phyloP scores from a whole-genome alignment of 2,329 filamentous ascomycete genomes.

The Ophiostoma sp. region DNA sequence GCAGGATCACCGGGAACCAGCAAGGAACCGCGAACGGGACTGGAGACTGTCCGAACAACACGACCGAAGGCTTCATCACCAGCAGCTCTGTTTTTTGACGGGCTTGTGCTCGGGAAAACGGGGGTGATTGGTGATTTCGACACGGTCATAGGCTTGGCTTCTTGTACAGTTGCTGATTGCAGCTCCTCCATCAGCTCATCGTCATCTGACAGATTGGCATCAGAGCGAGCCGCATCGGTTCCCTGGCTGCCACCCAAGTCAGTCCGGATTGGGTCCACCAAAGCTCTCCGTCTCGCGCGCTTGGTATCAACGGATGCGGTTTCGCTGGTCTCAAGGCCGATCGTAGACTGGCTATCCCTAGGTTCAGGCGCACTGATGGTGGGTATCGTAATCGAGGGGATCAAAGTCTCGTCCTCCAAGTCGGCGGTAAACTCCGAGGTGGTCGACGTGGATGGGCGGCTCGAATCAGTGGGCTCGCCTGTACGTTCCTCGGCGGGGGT shows the following conservation, averaged over 20 bases:
- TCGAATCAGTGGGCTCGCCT: background rate
- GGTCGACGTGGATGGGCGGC: conserved; percentile 1
- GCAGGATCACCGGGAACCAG: conserved; percentile 49
- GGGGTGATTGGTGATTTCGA: conserved; percentile 80
- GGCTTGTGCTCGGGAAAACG: conserved; percentile 49
- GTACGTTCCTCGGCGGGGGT: background rate
- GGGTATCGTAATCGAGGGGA: background rate
- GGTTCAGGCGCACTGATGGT: conserved; percentile 10
- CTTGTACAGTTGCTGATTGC: conserved; percentile 75
- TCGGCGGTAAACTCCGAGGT: conserved; percentile 26
- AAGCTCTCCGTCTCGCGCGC: conserved; percentile 39
- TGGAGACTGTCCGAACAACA: conserved; percentile 52
- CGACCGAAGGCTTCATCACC: conserved; percentile 29
- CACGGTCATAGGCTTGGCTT: conserved; percentile 78
- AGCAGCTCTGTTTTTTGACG: conserved; percentile 30
- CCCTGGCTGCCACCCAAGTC: background rate
- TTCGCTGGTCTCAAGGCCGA: conserved; percentile 28
- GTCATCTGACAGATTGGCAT: conserved; percentile 63
- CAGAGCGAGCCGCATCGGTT: conserved; percentile 32
- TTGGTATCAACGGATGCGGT: conserved; percentile 35
- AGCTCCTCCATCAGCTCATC: conserved; percentile 84
- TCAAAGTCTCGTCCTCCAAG: background rate
- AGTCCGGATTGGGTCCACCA: conserved; percentile 58
- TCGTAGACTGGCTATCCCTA: conserved; percentile 22
- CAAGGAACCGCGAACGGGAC: conserved; percentile 48